phyloP scores from a whole-genome alignment of 73 alveolate species.

The Paramecium sexaurelia region DNA sequence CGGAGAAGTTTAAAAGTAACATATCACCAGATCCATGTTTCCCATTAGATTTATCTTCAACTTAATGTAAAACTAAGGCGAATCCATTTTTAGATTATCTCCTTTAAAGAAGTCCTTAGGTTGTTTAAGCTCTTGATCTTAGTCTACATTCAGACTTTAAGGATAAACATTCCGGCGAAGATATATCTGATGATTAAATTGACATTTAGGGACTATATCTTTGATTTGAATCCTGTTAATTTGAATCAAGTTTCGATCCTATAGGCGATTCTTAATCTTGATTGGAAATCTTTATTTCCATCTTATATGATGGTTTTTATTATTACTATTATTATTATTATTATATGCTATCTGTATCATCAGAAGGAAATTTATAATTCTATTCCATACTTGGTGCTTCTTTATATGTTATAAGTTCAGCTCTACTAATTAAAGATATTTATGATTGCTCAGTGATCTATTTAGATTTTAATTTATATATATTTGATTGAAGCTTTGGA shows the following conservation, averaged over 20 bases:
- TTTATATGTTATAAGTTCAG: background rate
- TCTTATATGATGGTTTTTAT: background rate
- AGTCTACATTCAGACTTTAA: background rate
- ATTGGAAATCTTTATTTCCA: background rate
- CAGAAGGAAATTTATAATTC: background rate
- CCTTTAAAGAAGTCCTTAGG: background rate
- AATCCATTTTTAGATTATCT: slow-evolving; percentile 10
- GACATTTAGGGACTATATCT: slow-evolving; percentile 1
- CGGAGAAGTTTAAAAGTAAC: background rate
- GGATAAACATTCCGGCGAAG: background rate
- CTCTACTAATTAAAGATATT: slow-evolving; percentile 5
- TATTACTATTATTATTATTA: background rate
- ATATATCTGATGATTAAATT: background rate
- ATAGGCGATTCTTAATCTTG: slow-evolving; percentile 5
- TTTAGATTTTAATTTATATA: background rate
- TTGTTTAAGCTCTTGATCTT: background rate
- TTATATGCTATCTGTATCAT: background rate
- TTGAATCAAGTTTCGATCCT: background rate
- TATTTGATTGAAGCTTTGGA: background rate
- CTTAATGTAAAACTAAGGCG: background rate
- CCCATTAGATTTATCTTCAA: background rate
- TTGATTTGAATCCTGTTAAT: background rate
- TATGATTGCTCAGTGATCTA: slow-evolving; percentile 14
- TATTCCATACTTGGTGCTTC: background rate
- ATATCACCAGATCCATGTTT: background rate